A percentile compares a stretch with the other conserved stretches of the same genome.
Evolutionary conservation across 208 protist species (phyloP).

Genomic region (Acanthamoeba rhysodes): DNA sequence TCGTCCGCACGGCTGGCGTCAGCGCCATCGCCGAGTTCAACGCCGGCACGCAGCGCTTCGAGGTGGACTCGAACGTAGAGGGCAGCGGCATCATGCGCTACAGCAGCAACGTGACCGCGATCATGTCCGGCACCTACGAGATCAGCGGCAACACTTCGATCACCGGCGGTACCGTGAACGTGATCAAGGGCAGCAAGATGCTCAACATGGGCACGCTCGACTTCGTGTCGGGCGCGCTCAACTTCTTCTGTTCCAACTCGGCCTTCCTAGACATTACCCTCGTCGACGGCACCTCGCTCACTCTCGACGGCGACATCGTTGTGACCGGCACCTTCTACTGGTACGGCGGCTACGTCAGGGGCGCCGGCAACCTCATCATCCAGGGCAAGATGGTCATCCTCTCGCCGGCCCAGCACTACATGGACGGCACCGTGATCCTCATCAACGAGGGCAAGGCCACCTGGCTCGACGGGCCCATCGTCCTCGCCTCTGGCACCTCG

Average conservation of each 20-base stretch:
- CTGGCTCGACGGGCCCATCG: conserved; percentile 68
- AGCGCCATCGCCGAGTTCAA: conserved; percentile 25
- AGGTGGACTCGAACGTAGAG: neutral
- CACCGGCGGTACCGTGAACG: conserved; percentile 67
- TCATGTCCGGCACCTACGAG: conserved; percentile 55
- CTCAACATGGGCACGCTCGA: conserved; percentile 70
- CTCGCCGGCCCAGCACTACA: conserved; percentile 35
- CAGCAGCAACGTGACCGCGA: conserved; percentile 47
- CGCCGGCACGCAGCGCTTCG: conserved; percentile 53
- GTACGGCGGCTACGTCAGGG: conserved; percentile 75
- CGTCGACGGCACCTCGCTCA: conserved; percentile 60
- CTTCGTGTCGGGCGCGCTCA: conserved; percentile 57
- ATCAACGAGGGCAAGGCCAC: conserved; percentile 51
- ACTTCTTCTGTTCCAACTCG: conserved; percentile 75
- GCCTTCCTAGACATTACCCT: conserved; percentile 66
- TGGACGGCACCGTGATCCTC: conserved; percentile 68
- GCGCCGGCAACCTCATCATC: conserved; percentile 67
- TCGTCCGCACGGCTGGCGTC: neutral
- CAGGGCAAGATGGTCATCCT: conserved; percentile 62
- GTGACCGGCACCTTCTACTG: conserved; percentile 73
- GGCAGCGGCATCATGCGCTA: conserved; percentile 61
- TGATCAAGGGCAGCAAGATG: conserved; percentile 70
- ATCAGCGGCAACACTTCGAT: conserved; percentile 67
- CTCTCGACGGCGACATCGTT: conserved; percentile 73
- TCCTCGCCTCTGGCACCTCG: neutral